These are phyloP conservation scores for Paraconiothyrium brasiliense DNA, from an alignment of 2,329 filamentous ascomycete genomes.

Conservation along the genomic window DNA sequence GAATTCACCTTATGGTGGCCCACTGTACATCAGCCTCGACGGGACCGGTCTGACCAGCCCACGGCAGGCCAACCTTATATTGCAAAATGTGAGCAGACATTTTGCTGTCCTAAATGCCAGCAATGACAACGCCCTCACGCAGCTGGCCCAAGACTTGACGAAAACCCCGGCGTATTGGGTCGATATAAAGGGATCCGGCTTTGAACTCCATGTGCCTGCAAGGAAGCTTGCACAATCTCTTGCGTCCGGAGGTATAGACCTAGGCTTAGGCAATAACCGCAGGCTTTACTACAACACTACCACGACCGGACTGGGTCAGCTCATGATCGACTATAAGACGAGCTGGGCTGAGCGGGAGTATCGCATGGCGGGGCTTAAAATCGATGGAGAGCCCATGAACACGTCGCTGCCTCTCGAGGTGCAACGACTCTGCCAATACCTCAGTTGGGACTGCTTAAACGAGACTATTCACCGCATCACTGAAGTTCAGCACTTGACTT, in stretches of 20 bases:
- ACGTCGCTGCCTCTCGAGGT: slow-evolving; percentile 2
- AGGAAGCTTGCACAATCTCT: slow-evolving; percentile 4
- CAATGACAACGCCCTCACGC: background rate
- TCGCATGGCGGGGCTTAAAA: slow-evolving; percentile 11
- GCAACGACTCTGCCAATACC: slow-evolving; percentile 2
- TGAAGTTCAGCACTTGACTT: slow-evolving; percentile 7
- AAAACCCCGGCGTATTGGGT: slow-evolving; percentile 7
- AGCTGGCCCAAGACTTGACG: slow-evolving; percentile 3
- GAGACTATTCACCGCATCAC: slow-evolving; percentile 8
- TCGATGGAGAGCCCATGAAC: background rate
- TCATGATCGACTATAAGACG: slow-evolving; percentile 12
- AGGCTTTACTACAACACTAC: slow-evolving; percentile 9
- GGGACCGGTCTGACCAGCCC: background rate
- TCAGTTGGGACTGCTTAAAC: slow-evolving; percentile 4
- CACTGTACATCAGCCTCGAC: slow-evolving; percentile 5
- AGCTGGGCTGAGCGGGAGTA: slow-evolving; percentile 11
- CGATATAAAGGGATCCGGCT: slow-evolving; percentile 5
- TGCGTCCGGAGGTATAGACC: background rate
- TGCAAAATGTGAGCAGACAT: slow-evolving; percentile 8
- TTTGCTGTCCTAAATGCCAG: slow-evolving; percentile 8
- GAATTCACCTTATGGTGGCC: slow-evolving; percentile 9
- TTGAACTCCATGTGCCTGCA: slow-evolving; percentile 8
- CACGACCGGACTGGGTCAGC: background rate
- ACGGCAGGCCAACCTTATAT: slow-evolving; percentile 1
- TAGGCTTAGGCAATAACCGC: background rate